Evolutionary conservation across 2,329 filamentous ascomycete species (phyloP), one percentile per base, ranked within the genome.

Genomic region (Cryphonectria naterciae): DNA sequence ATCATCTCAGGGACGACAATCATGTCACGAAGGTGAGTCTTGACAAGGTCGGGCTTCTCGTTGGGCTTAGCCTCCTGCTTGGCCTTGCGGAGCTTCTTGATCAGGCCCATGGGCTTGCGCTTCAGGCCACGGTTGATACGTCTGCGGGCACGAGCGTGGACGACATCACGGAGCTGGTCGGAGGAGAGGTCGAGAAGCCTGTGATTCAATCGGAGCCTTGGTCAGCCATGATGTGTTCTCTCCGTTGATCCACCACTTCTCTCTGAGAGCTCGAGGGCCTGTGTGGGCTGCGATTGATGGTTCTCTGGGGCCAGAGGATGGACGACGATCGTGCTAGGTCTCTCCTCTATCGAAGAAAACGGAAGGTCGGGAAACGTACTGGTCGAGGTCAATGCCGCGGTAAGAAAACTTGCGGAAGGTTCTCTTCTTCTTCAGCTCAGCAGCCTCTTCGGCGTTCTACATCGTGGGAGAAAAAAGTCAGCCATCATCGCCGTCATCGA

Each of bases 1-100:
- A 99, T 99, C 96, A 99, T 98, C 91, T 99, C 96, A 81, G 96
- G 96, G 79, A 99, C 96, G 83, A 99, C 92, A 85, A 99, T 98
- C 96, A 99, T 99, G 89, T 99, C 92, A 86, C 95, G 95, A 81
- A 99, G 92, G 86, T 99, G 95, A 75, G 95, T 99, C 93, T 98
- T 98, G 89, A 98, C 95, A 81, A 96, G 90, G 83, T 97, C 95
- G 83, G 95, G 95, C 93, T 98, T 98, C 94, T 98, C 95, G 88
- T 99, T 99, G 84, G 96, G 96, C 89, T 93, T 94, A 80, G 95
- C 95, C 88, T 97, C 94, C 87, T 97, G 94, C 92, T 98, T 98
- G 79, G 96, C 92, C 91, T 98, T 98, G 85, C 96, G 95, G 82
- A 99, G 94, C 92, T 99, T 99, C 94, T 98, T 98, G 92, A 99